Conservation (phyloP, 108 stramenopile species). For the Conticribra guillardii region DNA sequence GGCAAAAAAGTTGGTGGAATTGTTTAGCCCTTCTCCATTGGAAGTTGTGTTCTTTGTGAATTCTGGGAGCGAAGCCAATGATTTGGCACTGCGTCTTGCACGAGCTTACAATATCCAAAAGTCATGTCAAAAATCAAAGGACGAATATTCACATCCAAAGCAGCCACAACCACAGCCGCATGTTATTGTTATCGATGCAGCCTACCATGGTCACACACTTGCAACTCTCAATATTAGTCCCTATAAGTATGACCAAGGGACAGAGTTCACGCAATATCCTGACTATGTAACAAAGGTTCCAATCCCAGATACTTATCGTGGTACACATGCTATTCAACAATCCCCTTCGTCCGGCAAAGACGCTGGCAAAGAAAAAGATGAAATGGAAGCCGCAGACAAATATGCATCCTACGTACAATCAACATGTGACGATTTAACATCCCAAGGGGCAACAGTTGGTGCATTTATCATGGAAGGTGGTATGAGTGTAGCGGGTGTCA, state of each 20-base stretch:
- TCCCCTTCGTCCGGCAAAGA: too few relatives aligned
- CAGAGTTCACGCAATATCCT: constrained; percentile 52
- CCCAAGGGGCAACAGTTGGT: constrained; percentile 59
- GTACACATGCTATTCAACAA: constrained; percentile 47
- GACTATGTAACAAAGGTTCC: constrained; percentile 80
- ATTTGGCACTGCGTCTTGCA: constrained; percentile 94
- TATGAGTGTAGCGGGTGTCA: constrained; percentile 90
- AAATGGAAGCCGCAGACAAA: constrained; percentile 50
- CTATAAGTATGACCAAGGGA: constrained; percentile 89
- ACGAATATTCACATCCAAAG: constrained; percentile 48
- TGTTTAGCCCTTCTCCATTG: constrained; percentile 64
- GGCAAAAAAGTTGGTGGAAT: constrained; percentile 60
- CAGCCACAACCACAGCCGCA: too few relatives aligned
- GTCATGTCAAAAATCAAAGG: constrained; percentile 17
- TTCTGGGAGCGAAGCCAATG: constrained; percentile 96
- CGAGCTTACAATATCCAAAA: constrained; percentile 56
- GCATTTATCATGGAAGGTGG: constrained; percentile 92
- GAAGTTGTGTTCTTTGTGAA: constrained; percentile 92
- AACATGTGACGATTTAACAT: constrained; percentile 59
- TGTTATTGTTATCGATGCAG: constrained; percentile 77
- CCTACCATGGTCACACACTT: constrained; percentile 95
- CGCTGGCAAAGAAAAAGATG: constrained; percentile 8
- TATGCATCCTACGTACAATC: constrained; percentile 73
- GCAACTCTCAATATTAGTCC: constrained; percentile 85
- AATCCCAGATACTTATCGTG: constrained; percentile 89